These are phyloP conservation scores for Daedaleopsis sinensis DNA, from an alignment of 768 basidiomycete genomes.

Conservation along the genomic window DNA sequence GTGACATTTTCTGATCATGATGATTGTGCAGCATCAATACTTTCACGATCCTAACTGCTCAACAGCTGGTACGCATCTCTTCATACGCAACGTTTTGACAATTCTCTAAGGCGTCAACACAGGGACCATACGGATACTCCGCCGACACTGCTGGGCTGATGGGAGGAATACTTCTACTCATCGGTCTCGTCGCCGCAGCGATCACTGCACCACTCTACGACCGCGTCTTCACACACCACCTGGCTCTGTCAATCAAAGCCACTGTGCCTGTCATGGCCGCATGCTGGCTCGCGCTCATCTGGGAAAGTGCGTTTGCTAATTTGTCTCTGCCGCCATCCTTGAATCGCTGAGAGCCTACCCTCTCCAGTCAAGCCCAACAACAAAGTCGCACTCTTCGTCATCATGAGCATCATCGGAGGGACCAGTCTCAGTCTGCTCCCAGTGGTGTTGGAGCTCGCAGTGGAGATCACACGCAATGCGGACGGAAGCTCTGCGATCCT, in stretches of 20 bases:
- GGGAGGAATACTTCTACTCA: slow-evolving; percentile 65
- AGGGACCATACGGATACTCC: slow-evolving; percentile 78
- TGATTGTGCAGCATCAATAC: slow-evolving; percentile 50
- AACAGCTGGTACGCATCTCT: slow-evolving; percentile 53
- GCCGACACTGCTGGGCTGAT: slow-evolving; percentile 67
- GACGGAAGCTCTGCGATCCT: slow-evolving; percentile 76
- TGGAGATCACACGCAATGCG: slow-evolving; percentile 79
- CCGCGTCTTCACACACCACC: slow-evolving; percentile 75
- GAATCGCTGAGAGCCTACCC: too few relatives aligned
- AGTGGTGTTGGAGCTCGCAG: slow-evolving; percentile 74
- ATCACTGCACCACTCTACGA: slow-evolving; percentile 78
- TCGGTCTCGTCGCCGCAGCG: slow-evolving; percentile 71
- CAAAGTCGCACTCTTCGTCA: slow-evolving; percentile 57
- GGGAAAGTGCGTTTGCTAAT: slow-evolving; percentile 60
- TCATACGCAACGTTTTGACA: background rate
- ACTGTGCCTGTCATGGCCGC: slow-evolving; percentile 63
- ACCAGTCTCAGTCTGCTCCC: slow-evolving; percentile 73
- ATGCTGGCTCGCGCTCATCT: slow-evolving; percentile 78
- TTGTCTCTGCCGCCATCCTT: too few relatives aligned
- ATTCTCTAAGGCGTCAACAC: slow-evolving; percentile 2
- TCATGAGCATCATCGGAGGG: slow-evolving; percentile 72
- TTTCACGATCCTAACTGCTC: slow-evolving; percentile 65
- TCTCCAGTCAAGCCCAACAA: slow-evolving; percentile 63
- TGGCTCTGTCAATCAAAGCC: slow-evolving; percentile 61
- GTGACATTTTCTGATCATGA: background rate